Base-by-base conservation (phyloP, 2,329 filamentous ascomycete species). In the Kalmusia sp. region DNA sequence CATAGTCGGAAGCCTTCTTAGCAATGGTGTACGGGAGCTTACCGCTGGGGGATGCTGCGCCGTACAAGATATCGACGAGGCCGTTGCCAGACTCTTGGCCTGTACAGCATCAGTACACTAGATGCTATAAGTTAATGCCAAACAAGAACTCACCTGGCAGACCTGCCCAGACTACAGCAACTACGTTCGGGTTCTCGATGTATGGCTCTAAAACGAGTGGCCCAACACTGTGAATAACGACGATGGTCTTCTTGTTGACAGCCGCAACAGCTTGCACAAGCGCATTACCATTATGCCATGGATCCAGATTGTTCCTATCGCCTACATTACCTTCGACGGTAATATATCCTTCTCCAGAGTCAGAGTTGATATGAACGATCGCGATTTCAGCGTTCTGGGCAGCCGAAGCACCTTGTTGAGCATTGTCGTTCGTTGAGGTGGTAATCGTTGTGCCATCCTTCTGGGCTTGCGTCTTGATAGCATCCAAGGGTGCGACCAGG, bases 11-110 rank as follows among this genome's bases (percentile, higher is more conserved):
- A 3, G 61, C 52, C 15, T 61, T 51, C 58, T 73, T 75, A 3
- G 71, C 71, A 44, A 75, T 74, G 9, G 72, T 74, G 44, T 73
- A 89, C 64, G 86, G 84, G 0, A 89, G 75, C 51, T 84, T 84
- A 2, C 86, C 87, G 0, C 69, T 76, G 1, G 79, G 79, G 5
- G 71, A 72, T 3, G 68, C 59, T n/a, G 65, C 62, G 3, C 79
- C 79, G 55, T 78, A 81, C 1, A 81, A 62, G 9, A 82, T 69
- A 28, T 81, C 79, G 3, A 70, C 75, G 11, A 82, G 68, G 1
- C 74, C 72, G 33, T 79, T 79, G 25, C 79, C 79, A 24, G 73
- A 76, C 57, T 81, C 77, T 41, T 80, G 72, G n/a, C 65, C 62
- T 63, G 34, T 15, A 7, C 15, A 7, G 21, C 37, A 38, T 35